These are phyloP conservation scores for Ogataea corticis DNA, from an alignment of 805 yeast species.

Conservation along the genomic window DNA sequence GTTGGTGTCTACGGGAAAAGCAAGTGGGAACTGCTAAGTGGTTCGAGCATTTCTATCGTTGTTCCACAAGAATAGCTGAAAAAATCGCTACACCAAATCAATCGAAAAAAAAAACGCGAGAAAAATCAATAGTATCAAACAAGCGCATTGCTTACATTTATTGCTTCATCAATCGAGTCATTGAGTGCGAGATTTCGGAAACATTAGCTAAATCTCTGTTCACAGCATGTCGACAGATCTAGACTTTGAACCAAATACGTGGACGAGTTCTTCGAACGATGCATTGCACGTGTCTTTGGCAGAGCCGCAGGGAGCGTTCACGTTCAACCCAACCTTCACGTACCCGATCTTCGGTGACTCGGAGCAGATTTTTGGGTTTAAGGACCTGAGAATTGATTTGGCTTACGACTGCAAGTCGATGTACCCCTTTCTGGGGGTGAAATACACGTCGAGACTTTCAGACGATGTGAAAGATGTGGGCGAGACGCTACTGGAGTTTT, in stretches of 20 bases:
- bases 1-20: conserved; percentile 18
- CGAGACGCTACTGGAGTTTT: conserved; percentile 50
- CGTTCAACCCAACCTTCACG: conserved; percentile 78
- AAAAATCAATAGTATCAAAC: neutral
- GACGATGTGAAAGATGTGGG: conserved; percentile 63
- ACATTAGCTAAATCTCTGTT: neutral
- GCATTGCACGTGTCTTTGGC: conserved; percentile 61
- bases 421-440: conserved; percentile 67
- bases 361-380: conserved; percentile 84
- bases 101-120: conserved; percentile 3
- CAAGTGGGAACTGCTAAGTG: conserved; percentile 27
- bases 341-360: conserved; percentile 93
- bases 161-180: neutral
- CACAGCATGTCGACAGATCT: conserved; percentile 17
- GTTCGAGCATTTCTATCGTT: conserved; percentile 19
- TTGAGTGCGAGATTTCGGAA: neutral
- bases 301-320: conserved; percentile 55
- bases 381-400: conserved; percentile 62
- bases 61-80: conserved; percentile 8
- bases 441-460: conserved; percentile 52
- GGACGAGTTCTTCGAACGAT: conserved; percentile 77
- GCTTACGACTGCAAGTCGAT: conserved; percentile 76
- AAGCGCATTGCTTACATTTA: neutral
- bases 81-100: neutral
- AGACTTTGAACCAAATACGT: conserved; percentile 39